Base-by-base conservation (phyloP, 257 asterid species). In the Petrea volubilis region DNA sequence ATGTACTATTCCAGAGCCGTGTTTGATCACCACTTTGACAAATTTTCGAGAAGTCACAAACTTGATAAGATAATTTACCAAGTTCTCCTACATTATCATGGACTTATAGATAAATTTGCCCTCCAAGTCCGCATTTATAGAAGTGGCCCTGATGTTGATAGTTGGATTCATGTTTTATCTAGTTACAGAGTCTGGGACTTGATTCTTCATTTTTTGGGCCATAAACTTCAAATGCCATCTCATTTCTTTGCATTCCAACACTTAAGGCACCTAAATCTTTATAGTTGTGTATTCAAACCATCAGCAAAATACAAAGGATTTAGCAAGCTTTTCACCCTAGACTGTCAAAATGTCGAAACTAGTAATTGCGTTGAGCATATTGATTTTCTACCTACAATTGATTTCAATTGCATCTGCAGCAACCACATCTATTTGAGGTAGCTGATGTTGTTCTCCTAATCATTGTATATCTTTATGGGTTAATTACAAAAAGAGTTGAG, bases 261-360 rank as follows among this genome's bases (percentile, higher is more conserved):
- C 13, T 34, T 64, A 3, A 56, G 23, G 56, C 67, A 52, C 58
- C 53, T 69, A 1, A 3, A 20, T 21, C 70, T 74, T 10, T 33
- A 7, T 36, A 25, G 28, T 15, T 74, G 79, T 50, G 24, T 50
- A 24, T 36, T 74, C 27, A 18, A 17, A 6, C 70, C 70, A 8
- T 70, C 79, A 6, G 47, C 69, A 3, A 5, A 43, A 9, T 60
- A 36, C 46, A 46, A 27, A 51, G 71, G 79, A 40, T 74, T 74
- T 52, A 24, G 27, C 40, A 67, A 6, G 23, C 79, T 67, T 60
- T 14, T 25, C 9, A 28, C 44, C 0, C 44, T 74, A 0, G 59
- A 67, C 13, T 60, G 36, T 67, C 58, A 58, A 8, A 44, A 34
- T 0, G 74, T 74, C 9, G 44, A 4, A 33, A 15, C 43, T 14